Evolutionary conservation across 1,139 yeast species (phyloP).

Genomic region (Suhomyces yuchorum): DNA sequence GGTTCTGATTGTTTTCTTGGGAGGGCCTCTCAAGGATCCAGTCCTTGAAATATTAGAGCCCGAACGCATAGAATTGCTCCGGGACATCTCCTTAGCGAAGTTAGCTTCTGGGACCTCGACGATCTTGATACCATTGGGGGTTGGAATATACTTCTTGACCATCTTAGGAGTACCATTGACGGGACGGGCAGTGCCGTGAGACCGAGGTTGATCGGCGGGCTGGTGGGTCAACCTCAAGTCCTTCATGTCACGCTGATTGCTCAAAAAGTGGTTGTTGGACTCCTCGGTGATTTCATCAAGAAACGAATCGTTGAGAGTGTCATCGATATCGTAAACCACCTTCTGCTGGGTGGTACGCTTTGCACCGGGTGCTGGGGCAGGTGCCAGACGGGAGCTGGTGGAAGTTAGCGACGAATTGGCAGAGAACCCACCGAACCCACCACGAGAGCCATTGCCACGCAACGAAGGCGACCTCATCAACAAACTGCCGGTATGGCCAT

Average conservation of each 20-base stretch:
- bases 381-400: constrained; percentile 9
- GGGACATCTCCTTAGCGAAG: constrained; percentile 40
- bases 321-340: constrained; percentile 30
- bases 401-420: constrained; percentile 20
- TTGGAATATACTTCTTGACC: constrained; percentile 52
- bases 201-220: not conserved
- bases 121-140: constrained; percentile 50
- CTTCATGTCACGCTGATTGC: constrained; percentile 18
- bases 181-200: not conserved
- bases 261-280: constrained; percentile 11
- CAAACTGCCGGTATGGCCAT: constrained; percentile 4
- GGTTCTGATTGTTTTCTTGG: constrained; percentile 12
- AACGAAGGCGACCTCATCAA: constrained; percentile 12
- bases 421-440: constrained; percentile 8
- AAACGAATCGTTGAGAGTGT: constrained; percentile 32
- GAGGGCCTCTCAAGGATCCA: constrained; percentile 21
- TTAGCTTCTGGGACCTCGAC: constrained; percentile 48
- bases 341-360: constrained; percentile 5
- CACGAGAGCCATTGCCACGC: constrained; percentile 1
- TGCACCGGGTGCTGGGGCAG: not conserved
- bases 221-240: constrained; percentile 20
- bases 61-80: constrained; percentile 45
- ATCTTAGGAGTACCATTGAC: constrained; percentile 25
- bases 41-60: constrained; percentile 28
- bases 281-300: constrained; percentile 31